Conservation (phyloP, 768 basidiomycete genomes). For the Pleurotus djamor region DNA sequence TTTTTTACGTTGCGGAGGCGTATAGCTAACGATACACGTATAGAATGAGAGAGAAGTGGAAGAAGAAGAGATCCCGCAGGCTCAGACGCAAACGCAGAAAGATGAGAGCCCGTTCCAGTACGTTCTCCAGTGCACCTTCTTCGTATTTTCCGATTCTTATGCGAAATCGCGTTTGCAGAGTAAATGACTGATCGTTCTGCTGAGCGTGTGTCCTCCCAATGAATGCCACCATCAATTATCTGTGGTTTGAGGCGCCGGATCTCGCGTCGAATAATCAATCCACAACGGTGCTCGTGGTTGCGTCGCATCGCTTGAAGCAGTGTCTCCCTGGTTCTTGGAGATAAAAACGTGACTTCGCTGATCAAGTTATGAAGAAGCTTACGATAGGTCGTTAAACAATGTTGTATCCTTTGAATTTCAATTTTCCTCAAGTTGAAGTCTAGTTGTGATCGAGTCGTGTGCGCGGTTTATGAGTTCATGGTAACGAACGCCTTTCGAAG, state of each 20-base stretch:
- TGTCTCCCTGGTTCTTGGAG: background rate
- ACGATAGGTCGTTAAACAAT: conserved; percentile 2
- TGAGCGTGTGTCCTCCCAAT: background rate
- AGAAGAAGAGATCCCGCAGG: conserved; percentile 92
- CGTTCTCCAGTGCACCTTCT: no score
- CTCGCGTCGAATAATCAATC: background rate
- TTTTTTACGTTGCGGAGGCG: background rate
- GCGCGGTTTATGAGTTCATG: no score
- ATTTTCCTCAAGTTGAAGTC: no score
- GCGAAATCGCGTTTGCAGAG: background rate
- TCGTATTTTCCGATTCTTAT: background rate
- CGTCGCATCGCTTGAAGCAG: conserved; percentile 7
- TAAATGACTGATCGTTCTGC: conserved; percentile 5
- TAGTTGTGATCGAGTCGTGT: no score
- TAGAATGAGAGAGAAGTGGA: conserved; percentile 96
- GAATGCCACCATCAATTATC: conserved; percentile 1
- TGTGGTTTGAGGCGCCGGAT: background rate
- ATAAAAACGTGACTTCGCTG: background rate
- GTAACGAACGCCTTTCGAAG: no score
- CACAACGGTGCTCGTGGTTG: background rate
- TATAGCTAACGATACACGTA: background rate
- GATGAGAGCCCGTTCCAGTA: conserved; percentile 8
- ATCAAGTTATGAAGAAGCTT: background rate
- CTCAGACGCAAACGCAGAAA: conserved; percentile 95
- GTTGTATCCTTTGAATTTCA: background rate